phyloP scores from a whole-genome alignment of 2,329 filamentous ascomycete genomes.

The Fusarium staphyleae region DNA sequence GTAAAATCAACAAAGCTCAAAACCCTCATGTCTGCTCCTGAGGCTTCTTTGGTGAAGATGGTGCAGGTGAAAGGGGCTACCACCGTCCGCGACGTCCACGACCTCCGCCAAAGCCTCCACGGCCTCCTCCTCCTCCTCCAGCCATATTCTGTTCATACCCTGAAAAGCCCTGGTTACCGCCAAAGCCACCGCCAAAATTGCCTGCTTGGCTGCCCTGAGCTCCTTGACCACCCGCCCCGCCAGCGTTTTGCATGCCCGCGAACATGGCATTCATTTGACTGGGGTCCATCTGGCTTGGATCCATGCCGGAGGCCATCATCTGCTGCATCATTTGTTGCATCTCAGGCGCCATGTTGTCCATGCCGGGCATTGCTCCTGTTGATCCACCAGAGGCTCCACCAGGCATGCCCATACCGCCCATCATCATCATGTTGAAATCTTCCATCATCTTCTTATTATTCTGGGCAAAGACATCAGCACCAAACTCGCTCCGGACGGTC shows the following conservation, averaged over 20 bases:
- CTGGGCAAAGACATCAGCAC: constrained; percentile 67
- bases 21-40: background rate
- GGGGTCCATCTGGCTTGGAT: constrained; percentile 71
- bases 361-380: constrained; percentile 57
- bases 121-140: constrained; percentile 47
- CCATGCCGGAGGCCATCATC: constrained; percentile 71
- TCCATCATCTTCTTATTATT: constrained; percentile 82
- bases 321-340: constrained; percentile 76
- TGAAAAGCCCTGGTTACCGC: constrained; percentile 60
- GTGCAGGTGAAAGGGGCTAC: constrained; percentile 4
- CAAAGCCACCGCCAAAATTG: constrained; percentile 61
- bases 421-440: constrained; percentile 73
- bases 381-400: constrained; percentile 44
- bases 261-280: constrained; percentile 66
- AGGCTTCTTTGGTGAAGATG: background rate
- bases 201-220: constrained; percentile 59
- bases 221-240: constrained; percentile 49
- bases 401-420: constrained; percentile 59
- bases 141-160: constrained; percentile 59
- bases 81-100: constrained; percentile 40
- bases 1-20: constrained; percentile 33
- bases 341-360: constrained; percentile 70
- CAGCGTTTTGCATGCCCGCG: constrained; percentile 60
- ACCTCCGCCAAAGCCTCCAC: constrained; percentile 44
- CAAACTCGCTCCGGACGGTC: constrained; percentile 76